Percentiles rank a stretch among this genome's conserved stretches.
Conservation (phyloP, 495 filamentous ascomycete genomes). For the Xylaria palmicola region DNA sequence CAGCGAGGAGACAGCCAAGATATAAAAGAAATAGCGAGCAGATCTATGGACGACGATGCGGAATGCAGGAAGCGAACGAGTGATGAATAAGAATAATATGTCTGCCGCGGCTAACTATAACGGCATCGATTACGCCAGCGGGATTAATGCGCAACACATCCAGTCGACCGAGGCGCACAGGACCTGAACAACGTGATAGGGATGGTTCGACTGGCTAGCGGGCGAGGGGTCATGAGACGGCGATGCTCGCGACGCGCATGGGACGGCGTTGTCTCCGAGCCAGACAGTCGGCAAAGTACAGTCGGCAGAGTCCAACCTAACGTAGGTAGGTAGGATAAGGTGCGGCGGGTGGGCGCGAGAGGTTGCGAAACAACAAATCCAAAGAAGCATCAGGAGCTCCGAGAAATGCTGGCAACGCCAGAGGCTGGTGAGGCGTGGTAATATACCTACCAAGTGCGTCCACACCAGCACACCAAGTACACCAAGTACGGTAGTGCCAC, state of each 20-base stretch:
- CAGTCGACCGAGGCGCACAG: not conserved
- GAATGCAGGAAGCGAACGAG: not conserved
- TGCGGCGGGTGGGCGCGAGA: not conserved
- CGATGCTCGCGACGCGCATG: too few species aligned
- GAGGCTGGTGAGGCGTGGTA: not conserved
- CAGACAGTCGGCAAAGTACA: too few species aligned
- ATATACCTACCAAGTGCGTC: not conserved
- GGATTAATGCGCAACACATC: not conserved
- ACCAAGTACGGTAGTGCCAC: not conserved
- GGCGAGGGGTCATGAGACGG: conserved; percentile 10
- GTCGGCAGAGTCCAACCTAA: too few species aligned
- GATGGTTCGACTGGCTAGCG: conserved; percentile 7
- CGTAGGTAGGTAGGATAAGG: too few species aligned
- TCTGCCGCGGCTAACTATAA: not conserved
- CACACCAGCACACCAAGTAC: not conserved
- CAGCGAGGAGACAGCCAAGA: too few species aligned
- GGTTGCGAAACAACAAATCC: not conserved
- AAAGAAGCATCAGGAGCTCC: not conserved
- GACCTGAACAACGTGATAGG: not conserved
- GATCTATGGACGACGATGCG: not conserved
- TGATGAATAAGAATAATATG: conserved; percentile 1
- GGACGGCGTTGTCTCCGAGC: too few species aligned
- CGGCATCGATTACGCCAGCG: not conserved
- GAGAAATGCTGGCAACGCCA: not conserved
- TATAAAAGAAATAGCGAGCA: not conserved